Base-by-base conservation (phyloP, 768 basidiomycete species). In the Rhizopogon roseolus region DNA sequence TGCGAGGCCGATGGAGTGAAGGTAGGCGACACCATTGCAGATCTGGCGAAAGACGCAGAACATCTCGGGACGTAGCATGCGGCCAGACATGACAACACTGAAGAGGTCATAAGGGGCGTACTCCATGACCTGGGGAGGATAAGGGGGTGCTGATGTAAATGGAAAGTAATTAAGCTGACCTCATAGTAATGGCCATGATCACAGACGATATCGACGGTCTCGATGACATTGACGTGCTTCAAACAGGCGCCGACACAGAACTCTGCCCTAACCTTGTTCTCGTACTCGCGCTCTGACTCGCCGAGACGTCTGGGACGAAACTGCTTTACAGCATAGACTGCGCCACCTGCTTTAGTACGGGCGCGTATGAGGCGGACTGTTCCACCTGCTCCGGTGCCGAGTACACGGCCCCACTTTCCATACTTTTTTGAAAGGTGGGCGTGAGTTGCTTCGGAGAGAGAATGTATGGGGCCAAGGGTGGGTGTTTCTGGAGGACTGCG, bases 41-140 rank as follows among this genome's bases (percentile, higher is more conserved):
- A 99, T 98, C 72, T 99, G 97, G 56, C 94, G 90, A 74, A 98
- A 98, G 59, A 98, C 93, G 68, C 97, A 99, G 75, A 97, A 98
- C 52, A 98, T 94, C 72, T 99, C 96, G 49, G 95, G 94, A 22
- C 97, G 88, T 56, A 86, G 83, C 97, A 99, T 99, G 74, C 93
- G 97, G 59, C 93, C 91, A 14, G 95, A 94, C 97, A 99, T 99
- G 79, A 99, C 97, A 65, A 98, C 95, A 55, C 90, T 92, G 75
- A 99, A 99, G 53, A 99, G 85, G 73, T 99, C 97, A 66, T 86
- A 97, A 16, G 97, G 97, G 3, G 97, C 97, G 64, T 97, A 98
- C 71, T 98, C 96, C 97, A 99, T 99, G 75, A 98, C 89, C 95
- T 98, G 66, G 3, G 41, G 28, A 7, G 41, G 48, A 11, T 59